Evolutionary conservation across 1,139 yeast genomes (phyloP).

Genomic region (Geotrichum armillariae): DNA sequence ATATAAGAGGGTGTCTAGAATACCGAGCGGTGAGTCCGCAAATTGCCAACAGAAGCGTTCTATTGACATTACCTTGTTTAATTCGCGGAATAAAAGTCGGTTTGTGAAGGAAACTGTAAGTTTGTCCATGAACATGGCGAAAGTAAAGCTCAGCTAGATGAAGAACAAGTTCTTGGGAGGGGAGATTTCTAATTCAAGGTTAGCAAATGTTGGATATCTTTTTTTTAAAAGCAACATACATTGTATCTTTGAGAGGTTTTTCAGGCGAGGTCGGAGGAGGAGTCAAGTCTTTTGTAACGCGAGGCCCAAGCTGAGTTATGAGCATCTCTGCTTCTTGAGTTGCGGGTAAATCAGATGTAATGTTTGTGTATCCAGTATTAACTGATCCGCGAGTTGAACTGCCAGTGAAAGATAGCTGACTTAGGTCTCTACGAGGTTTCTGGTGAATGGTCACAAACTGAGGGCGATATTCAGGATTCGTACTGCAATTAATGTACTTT

Average conservation of each 20-base stretch:
- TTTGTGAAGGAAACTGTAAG: slow-evolving; percentile 40
- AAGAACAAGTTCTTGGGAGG: slow-evolving; percentile 28
- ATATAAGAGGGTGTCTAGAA: slow-evolving; percentile 37
- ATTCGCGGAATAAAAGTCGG: slow-evolving; percentile 38
- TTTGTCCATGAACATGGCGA: slow-evolving; percentile 40
- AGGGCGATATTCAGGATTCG: slow-evolving; percentile 21
- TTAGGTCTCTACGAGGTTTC: slow-evolving; percentile 16
- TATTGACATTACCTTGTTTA: slow-evolving; percentile 34
- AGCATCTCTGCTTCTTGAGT: slow-evolving; percentile 19
- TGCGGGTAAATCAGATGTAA: slow-evolving; percentile 6
- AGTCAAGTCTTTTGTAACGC: slow-evolving; percentile 13
- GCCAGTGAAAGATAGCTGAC: slow-evolving; percentile 1
- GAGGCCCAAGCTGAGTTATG: slow-evolving; percentile 23
- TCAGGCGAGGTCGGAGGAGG: slow-evolving; percentile 17
- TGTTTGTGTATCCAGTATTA: slow-evolving; percentile 17
- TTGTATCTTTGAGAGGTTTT: too few relatives aligned
- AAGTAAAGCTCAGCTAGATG: slow-evolving; percentile 37
- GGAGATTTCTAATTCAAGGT: too few relatives aligned
- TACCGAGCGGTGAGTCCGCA: slow-evolving; percentile 42
- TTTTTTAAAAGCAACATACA: too few relatives aligned
- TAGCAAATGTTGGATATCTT: too few relatives aligned
- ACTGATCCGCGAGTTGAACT: slow-evolving; percentile 19
- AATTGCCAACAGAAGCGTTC: slow-evolving; percentile 38
- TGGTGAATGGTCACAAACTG: slow-evolving; percentile 20
- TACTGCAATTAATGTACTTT: slow-evolving; percentile 29